Conservation (phyloP, 192 early-diverging fungal genomes). For the Coemansia javaensis region DNA sequence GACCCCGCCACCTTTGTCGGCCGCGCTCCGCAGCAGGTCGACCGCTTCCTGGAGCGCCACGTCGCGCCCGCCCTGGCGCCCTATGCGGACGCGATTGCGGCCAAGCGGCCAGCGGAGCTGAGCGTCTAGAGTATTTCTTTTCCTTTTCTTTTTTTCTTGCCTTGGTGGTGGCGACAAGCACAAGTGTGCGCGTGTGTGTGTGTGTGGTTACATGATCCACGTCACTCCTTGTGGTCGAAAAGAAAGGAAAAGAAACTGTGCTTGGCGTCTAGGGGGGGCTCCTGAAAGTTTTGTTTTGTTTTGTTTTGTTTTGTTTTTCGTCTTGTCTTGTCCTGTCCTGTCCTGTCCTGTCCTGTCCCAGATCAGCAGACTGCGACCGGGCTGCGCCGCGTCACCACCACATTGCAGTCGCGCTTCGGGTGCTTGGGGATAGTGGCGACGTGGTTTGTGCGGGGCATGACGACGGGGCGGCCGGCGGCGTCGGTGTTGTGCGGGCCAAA, state of each 20-base stretch:
- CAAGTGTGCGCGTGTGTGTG: too few relatives aligned
- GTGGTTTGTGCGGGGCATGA: conserved; percentile 33
- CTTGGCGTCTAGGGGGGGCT: too few relatives aligned
- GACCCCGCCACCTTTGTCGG: conserved; percentile 92
- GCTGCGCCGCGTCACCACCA: conserved; percentile 11
- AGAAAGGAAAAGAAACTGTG: too few relatives aligned
- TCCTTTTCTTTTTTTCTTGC: too few relatives aligned
- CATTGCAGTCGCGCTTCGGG: conserved; percentile 28
- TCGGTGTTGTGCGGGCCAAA: conserved; percentile 17
- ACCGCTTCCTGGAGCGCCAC: conserved; percentile 72
- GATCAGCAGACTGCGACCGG: too few relatives aligned
- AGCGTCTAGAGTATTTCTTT: conserved; percentile 37
- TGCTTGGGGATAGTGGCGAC: conserved; percentile 34
- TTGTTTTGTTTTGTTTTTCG: too few relatives aligned
- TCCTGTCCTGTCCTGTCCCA: background rate
- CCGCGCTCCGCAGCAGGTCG: conserved; percentile 90
- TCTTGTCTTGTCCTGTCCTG: too few relatives aligned
- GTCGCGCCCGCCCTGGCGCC: conserved; percentile 80
- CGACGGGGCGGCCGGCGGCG: conserved; percentile 8
- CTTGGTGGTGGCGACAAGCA: too few relatives aligned
- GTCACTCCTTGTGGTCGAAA: too few relatives aligned
- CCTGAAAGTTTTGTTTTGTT: too few relatives aligned
- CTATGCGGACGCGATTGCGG: conserved; percentile 58
- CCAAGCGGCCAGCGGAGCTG: conserved; percentile 42
- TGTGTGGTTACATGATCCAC: too few relatives aligned